Percentiles rank a stretch among this genome's conserved stretches.
Evolutionary conservation across 2,329 filamentous ascomycete species (phyloP).

Genomic region (Fusarium sp.): DNA sequence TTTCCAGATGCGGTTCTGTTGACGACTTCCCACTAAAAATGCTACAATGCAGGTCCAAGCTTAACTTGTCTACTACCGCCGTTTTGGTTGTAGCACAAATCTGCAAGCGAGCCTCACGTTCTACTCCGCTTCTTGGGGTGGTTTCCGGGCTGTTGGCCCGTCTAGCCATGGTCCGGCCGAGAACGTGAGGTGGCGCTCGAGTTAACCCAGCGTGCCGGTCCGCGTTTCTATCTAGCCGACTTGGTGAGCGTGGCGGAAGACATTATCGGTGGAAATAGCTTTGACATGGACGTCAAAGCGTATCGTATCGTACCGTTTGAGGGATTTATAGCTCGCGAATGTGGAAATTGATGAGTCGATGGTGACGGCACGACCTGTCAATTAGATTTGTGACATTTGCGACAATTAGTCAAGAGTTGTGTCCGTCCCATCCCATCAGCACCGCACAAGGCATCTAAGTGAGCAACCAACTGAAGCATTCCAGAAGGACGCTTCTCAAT

Average conservation of each 20-base stretch:
- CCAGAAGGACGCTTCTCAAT: neutral
- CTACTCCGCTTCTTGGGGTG: neutral
- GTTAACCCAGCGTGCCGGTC: constrained; percentile 12
- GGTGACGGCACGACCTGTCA: no score
- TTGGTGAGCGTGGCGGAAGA: neutral
- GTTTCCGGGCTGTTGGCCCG: constrained; percentile 3
- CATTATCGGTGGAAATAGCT: neutral
- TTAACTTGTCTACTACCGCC: neutral
- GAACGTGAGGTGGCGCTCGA: constrained; percentile 27
- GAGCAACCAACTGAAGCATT: neutral
- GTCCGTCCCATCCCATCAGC: no score
- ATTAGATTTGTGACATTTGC: no score
- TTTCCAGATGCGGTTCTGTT: constrained; percentile 16
- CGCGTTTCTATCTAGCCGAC: neutral
- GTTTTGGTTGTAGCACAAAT: neutral
- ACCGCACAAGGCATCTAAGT: no score
- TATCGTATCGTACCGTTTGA: neutral
- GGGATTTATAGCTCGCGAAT: neutral
- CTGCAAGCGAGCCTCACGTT: constrained; percentile 2
- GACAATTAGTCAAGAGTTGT: no score
- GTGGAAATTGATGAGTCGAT: no score
- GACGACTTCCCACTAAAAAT: neutral
- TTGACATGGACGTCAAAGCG: neutral
- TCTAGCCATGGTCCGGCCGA: constrained; percentile 1
- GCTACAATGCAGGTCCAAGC: neutral